Evolutionary conservation across 345 rosid genomes (phyloP).

Genomic region (Limnanthes douglasii): DNA sequence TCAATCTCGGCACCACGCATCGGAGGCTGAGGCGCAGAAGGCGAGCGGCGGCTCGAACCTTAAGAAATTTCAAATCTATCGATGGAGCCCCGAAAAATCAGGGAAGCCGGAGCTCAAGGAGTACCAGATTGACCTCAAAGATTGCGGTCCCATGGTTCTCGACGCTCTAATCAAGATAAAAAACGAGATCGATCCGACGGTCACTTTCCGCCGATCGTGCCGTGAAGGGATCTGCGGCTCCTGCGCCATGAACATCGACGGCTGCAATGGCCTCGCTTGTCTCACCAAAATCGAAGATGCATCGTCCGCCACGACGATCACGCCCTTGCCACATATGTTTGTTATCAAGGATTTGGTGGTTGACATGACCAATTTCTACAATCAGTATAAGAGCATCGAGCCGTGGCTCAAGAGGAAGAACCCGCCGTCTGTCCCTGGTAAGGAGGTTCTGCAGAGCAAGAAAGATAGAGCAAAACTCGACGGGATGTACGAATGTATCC

Average conservation of each 20-base stretch:
- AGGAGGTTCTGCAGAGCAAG: slow-evolving; percentile 85
- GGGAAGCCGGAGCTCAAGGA: slow-evolving; percentile 56
- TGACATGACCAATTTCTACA: slow-evolving; percentile 92
- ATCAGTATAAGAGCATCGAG: slow-evolving; percentile 96
- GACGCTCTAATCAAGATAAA: slow-evolving; percentile 95
- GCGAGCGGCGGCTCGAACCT: slow-evolving; percentile 10
- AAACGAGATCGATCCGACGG: slow-evolving; percentile 86
- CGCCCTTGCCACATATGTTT: slow-evolving; percentile 89
- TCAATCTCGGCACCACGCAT: slow-evolving; percentile 24
- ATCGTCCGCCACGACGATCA: slow-evolving; percentile 23
- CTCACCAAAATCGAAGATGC: slow-evolving; percentile 57
- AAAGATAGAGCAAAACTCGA: slow-evolving; percentile 83
- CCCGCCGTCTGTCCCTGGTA: slow-evolving; percentile 41
- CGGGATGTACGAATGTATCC: slow-evolving; percentile 94
- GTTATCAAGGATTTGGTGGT: slow-evolving; percentile 94
- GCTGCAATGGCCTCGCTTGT: slow-evolving; percentile 90
- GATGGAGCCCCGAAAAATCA: slow-evolving; percentile 83
- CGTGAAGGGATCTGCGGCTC: slow-evolving; percentile 97
- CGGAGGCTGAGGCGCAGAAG: slow-evolving; percentile 33
- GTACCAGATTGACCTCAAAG: slow-evolving; percentile 64
- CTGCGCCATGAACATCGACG: slow-evolving; percentile 94
- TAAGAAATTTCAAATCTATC: slow-evolving; percentile 82
- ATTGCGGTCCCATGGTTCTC: slow-evolving; percentile 93
- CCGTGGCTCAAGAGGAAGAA: slow-evolving; percentile 97
- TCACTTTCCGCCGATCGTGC: slow-evolving; percentile 92